Base-by-base conservation (phyloP, 75 land plant species). In the Picea sitchensis region DNA sequence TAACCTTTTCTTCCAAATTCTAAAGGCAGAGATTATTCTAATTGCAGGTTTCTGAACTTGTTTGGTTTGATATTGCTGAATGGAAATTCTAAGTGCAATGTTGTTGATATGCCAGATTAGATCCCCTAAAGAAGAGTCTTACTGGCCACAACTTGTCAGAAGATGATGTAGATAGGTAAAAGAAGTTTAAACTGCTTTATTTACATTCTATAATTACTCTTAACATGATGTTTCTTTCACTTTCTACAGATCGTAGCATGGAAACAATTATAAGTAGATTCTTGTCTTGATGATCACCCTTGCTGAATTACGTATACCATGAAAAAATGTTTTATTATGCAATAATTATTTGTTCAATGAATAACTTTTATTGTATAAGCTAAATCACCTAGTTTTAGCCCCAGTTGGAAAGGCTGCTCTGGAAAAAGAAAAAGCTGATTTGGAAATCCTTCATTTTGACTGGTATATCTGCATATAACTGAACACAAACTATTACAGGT, bases 131-230 rank as follows among this genome's bases (percentile, higher is more conserved):
- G 6, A 15, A 34, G 56, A 13, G 14, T 76, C 77, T 77, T 58
- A 38, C 65, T 11, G 38, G 30, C 34, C 32, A 47, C 21, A 47
- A 12, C 21, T 80, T 76, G 80, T 15, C 65, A 75, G 81, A 62
- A 58, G 34, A 62, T 80, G 82, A 61, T 75, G 77, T 80, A 58
- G 75, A n/a, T 58, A 57, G 78, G 34, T 20, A 69, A 69, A 57
- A 58, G 56, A 79, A 58, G 20, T 38, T 38, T 3, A 38, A 44
- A 44, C 51, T 44, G 51, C 61, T 15, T 5, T 41, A 41, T 56
- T 54, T 51, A n/a, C 36, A 58, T 26, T 30, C 59, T 15, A 34
- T 11, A 5, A 17, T 58, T 78, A 59, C 65, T 62, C 23, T 32
- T 65, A 23, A 32, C 4, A 58, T 23, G 17, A 1, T 18, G 17